These are phyloP conservation scores for Orbilia brochopaga DNA, from an alignment of 2,329 filamentous ascomycete genomes.

Conservation along the genomic window DNA sequence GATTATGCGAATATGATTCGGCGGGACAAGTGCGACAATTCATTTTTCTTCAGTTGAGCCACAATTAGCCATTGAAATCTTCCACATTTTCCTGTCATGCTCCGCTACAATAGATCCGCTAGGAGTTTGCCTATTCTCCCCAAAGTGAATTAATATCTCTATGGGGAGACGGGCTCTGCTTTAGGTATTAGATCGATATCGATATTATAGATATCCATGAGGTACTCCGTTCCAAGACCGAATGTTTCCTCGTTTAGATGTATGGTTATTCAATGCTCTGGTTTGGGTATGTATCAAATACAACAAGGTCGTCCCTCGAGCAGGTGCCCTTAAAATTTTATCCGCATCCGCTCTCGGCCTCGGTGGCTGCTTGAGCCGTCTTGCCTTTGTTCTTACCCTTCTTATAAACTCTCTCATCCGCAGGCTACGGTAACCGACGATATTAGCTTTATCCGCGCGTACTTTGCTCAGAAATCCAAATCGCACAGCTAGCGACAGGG, in stretches of 20 bases:
- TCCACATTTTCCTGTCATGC: neutral
- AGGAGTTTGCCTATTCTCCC: too few species aligned
- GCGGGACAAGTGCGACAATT: constrained; percentile 85
- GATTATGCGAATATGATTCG: constrained; percentile 79
- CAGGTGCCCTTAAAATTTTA: constrained; percentile 13
- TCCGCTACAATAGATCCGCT: neutral
- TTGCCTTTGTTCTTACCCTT: constrained; percentile 71
- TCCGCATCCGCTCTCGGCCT: constrained; percentile 47
- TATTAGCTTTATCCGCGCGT: too few species aligned
- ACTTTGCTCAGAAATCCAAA: too few species aligned
- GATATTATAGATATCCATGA: too few species aligned
- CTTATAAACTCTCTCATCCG: constrained; percentile 82
- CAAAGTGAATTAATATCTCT: too few species aligned
- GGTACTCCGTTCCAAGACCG: neutral
- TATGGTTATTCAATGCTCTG: neutral
- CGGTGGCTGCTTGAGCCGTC: constrained; percentile 18
- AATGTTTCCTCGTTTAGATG: neutral
- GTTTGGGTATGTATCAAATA: neutral
- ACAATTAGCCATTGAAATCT: neutral
- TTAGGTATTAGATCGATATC: too few species aligned
- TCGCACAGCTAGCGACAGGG: too few species aligned
- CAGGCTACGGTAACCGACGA: constrained; percentile 60
- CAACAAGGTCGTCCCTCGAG: neutral
- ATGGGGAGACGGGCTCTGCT: too few species aligned
- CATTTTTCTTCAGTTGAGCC: constrained; percentile 78